Percentiles rank a stretch among this genome's conserved stretches.
Conservation (phyloP, 129 eudicot genomes). For the Smallanthus sonchifolius region DNA sequence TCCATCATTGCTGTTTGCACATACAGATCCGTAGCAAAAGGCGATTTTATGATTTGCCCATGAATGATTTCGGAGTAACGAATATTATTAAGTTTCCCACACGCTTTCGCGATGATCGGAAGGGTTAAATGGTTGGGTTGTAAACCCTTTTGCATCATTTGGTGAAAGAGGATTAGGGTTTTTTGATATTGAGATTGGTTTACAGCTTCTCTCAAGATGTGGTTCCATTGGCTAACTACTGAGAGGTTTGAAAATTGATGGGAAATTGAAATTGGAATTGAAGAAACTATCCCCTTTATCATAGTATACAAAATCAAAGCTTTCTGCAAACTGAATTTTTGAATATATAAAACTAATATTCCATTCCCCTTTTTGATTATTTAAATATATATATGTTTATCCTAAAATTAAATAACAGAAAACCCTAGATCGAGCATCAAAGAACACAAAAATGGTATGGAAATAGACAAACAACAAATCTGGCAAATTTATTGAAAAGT, state of each 20-base stretch:
- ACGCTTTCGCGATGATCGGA: conserved; percentile 68
- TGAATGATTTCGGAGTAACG: conserved; percentile 42
- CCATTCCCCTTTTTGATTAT: neutral
- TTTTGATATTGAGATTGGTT: conserved; percentile 39
- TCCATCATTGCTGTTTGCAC: conserved; percentile 67
- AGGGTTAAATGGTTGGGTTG: conserved; percentile 63
- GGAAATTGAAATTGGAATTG: too few relatives aligned
- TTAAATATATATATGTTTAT: neutral
- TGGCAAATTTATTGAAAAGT: neutral
- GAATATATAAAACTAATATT: conserved; percentile 8
- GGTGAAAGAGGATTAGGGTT: conserved; percentile 49
- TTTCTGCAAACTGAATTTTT: conserved; percentile 23
- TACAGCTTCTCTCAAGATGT: conserved; percentile 47
- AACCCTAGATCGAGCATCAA: too few relatives aligned
- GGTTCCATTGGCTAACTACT: conserved; percentile 46
- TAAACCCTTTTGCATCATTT: conserved; percentile 45
- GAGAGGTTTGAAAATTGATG: conserved; percentile 30
- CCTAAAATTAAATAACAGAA: neutral
- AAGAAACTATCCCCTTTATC: conserved; percentile 28
- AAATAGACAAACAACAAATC: neutral
- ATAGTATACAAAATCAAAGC: conserved; percentile 21
- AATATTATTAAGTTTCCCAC: conserved; percentile 43
- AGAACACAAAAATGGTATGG: neutral
- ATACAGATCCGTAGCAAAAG: conserved; percentile 37
- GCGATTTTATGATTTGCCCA: conserved; percentile 50